Conservation (phyloP, 2,329 filamentous ascomycete species). For the Ophiocordyceps camponoti-leonardi region DNA sequence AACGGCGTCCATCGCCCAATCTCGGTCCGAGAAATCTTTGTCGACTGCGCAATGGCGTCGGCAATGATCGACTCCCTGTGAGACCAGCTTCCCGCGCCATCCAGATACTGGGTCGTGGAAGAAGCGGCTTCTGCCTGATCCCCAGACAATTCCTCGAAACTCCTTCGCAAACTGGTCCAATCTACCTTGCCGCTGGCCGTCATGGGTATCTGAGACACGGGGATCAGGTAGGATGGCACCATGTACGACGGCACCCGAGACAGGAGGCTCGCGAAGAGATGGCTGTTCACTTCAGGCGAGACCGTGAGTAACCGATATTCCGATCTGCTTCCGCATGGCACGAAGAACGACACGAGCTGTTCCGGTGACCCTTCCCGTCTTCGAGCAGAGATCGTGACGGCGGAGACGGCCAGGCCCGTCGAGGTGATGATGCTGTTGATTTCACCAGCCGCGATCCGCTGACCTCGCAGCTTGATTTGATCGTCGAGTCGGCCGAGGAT, state of each 20-base stretch:
- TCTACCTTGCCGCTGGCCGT: constrained; percentile 65
- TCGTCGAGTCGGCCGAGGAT: constrained; percentile 61
- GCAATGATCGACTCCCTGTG: constrained; percentile 38
- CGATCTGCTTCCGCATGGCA: constrained; percentile 18
- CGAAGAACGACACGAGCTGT: constrained; percentile 54
- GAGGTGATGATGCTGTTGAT: constrained; percentile 47
- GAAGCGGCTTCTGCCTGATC: constrained; percentile 23
- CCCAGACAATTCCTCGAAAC: constrained; percentile 27
- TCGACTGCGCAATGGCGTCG: constrained; percentile 30
- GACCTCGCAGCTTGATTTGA: constrained; percentile 68
- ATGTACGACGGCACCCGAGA: constrained; percentile 54
- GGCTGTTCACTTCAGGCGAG: constrained; percentile 15
- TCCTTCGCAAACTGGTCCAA: constrained; percentile 28
- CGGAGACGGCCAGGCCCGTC: constrained; percentile 36
- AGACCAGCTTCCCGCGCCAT: constrained; percentile 28
- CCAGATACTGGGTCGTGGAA: constrained; percentile 8
- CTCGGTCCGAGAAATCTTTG: constrained; percentile 23
- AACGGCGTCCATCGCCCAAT: constrained; percentile 55
- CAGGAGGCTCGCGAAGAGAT: constrained; percentile 36
- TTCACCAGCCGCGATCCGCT: constrained; percentile 63
- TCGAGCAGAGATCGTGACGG: constrained; percentile 42
- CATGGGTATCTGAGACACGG: constrained; percentile 50
- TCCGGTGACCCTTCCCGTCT: constrained; percentile 20
- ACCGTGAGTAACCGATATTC: constrained; percentile 21
- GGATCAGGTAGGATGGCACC: constrained; percentile 59